Percentiles rank a stretch among this genome's conserved stretches.
These are phyloP conservation scores for Cajanus cajan DNA, from an alignment of 306 rosid species.

Conservation along the genomic window DNA sequence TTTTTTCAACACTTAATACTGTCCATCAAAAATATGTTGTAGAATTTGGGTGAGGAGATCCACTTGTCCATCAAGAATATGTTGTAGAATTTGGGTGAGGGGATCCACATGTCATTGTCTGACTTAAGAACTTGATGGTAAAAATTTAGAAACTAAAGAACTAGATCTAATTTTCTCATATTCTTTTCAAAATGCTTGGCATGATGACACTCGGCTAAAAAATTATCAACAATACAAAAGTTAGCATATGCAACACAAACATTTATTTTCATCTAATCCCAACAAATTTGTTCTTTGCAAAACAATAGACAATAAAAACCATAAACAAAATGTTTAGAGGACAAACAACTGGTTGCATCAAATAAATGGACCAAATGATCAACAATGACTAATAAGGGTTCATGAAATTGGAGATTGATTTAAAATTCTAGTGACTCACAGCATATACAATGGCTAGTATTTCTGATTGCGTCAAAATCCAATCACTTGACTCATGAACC, in stretches of 20 bases:
- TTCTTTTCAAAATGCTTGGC: not conserved
- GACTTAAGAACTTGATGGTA: not conserved
- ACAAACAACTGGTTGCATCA: not conserved
- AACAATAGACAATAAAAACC: not conserved
- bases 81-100: not conserved
- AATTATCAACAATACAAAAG: not conserved
- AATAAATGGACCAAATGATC: not conserved
- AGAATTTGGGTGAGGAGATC: not conserved
- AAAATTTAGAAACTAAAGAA: not conserved
- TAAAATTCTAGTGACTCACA: slow-evolving; percentile 50
- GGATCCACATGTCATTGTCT: not conserved
- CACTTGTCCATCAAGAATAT: not conserved
- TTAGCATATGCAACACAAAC: not conserved
- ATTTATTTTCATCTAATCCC: not conserved
- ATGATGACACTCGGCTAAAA: not conserved
- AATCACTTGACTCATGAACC: slow-evolving; percentile 49
- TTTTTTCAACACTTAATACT: no score
- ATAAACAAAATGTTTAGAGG: not conserved
- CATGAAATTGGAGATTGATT: not conserved
- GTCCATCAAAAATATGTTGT: not conserved
- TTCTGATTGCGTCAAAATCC: slow-evolving; percentile 82
- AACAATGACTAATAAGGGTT: not conserved
- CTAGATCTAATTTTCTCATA: not conserved
- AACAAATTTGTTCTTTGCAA: not conserved
- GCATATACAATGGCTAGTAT: slow-evolving; percentile 75